Evolutionary conservation across 345 rosid species (phyloP).

Genomic region (Eutrema yunnanense): DNA sequence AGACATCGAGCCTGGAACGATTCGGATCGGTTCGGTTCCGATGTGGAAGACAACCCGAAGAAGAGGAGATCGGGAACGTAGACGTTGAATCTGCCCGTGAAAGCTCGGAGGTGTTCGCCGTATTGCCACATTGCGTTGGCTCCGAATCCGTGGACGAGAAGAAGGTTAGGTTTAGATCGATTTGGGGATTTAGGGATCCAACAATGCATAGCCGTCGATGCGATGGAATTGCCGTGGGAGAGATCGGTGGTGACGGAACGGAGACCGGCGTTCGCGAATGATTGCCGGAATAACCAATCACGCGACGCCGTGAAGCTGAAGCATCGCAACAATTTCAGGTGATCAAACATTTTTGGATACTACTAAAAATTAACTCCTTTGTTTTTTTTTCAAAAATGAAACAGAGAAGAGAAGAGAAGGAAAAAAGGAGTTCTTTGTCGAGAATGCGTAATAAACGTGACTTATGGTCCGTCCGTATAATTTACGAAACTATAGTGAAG

Average conservation of each 20-base stretch:
- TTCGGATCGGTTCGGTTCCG: conserved; percentile 43
- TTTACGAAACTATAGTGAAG: background rate
- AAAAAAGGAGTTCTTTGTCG: background rate
- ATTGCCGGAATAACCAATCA: conserved; percentile 50
- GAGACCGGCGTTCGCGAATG: conserved; percentile 56
- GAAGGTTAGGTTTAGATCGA: conserved; percentile 41
- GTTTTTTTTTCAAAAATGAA: background rate
- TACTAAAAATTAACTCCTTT: no score
- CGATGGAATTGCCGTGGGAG: conserved; percentile 34
- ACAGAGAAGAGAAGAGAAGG: background rate
- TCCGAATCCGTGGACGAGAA: conserved; percentile 70
- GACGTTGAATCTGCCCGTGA: conserved; percentile 56
- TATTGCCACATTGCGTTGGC: conserved; percentile 90
- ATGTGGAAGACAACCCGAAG: conserved; percentile 55
- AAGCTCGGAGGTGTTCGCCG: conserved; percentile 46
- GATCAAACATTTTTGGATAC: conserved; percentile 17
- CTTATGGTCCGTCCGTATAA: background rate
- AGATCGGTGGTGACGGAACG: conserved; percentile 43
- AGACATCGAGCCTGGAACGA: conserved; percentile 60
- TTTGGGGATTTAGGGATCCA: conserved; percentile 53
- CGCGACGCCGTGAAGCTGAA: conserved; percentile 62
- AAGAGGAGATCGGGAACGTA: conserved; percentile 72
- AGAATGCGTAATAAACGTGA: background rate
- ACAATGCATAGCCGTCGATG: conserved; percentile 54
- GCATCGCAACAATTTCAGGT: conserved; percentile 31